phyloP scores from a whole-genome alignment of 2,329 filamentous ascomycete genomes.

The Cordyceps javanica region DNA sequence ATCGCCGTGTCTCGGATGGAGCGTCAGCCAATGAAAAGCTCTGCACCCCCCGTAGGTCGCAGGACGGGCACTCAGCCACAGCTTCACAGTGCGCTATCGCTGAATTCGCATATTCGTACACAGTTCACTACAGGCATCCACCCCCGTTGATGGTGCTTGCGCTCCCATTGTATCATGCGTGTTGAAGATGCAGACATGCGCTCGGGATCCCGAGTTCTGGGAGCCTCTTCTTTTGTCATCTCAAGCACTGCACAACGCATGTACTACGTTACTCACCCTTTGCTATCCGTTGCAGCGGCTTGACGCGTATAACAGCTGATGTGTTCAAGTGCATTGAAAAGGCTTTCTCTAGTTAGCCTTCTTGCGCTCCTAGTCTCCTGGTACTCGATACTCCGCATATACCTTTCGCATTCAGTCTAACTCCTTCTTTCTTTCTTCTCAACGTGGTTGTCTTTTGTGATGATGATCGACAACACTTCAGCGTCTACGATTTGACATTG shows the following conservation, averaged over 20 bases:
- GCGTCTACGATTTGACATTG: too few relatives aligned
- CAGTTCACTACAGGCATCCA: not conserved
- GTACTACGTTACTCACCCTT: not conserved
- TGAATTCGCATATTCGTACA: not conserved
- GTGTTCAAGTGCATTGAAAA: not conserved
- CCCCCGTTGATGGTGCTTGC: not conserved
- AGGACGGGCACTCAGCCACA: slow-evolving; percentile 2
- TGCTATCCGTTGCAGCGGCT: not conserved
- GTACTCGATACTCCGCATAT: too few relatives aligned
- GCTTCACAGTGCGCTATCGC: not conserved
- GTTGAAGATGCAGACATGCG: not conserved
- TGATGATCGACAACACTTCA: too few relatives aligned
- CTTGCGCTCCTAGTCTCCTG: not conserved
- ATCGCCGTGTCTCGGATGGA: slow-evolving; percentile 8
- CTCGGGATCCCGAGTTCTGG: not conserved
- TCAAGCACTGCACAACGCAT: too few relatives aligned
- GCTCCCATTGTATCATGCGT: not conserved
- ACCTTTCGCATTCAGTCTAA: too few relatives aligned
- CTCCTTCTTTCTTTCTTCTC: too few relatives aligned
- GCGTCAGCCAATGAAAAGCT: slow-evolving; percentile 5
- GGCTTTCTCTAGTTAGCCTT: too few relatives aligned
- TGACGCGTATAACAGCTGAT: not conserved
- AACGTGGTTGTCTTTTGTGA: too few relatives aligned
- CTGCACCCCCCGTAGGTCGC: too few relatives aligned
- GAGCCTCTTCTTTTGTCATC: not conserved